These are phyloP conservation scores for Paraphoma sp. DNA, from an alignment of 2,329 filamentous ascomycete genomes.

Conservation along the genomic window DNA sequence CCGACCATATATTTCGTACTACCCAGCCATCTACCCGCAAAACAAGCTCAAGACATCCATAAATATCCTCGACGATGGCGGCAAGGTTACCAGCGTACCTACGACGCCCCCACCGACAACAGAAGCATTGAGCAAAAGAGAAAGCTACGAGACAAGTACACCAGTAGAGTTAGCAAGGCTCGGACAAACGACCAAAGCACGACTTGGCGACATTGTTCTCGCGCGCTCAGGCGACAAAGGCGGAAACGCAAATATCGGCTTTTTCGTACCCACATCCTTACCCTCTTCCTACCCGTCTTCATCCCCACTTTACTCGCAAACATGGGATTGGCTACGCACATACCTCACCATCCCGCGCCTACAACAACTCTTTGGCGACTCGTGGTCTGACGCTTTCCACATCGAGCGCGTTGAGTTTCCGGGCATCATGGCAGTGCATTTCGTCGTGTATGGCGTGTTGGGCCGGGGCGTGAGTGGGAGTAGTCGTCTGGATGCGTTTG, in stretches of 20 bases:
- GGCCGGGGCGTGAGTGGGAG: slow-evolving; percentile 56
- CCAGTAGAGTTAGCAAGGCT: slow-evolving; percentile 33
- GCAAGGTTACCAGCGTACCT: slow-evolving; percentile 9
- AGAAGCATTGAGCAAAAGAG: slow-evolving; percentile 23
- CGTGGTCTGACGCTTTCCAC: slow-evolving; percentile 28
- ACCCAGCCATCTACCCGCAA: slow-evolving; percentile 39
- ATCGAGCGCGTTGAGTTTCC: slow-evolving; percentile 43
- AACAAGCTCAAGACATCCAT: slow-evolving; percentile 33
- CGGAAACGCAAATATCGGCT: slow-evolving; percentile 44
- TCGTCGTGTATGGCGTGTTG: slow-evolving; percentile 48
- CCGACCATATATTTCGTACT: slow-evolving; percentile 40
- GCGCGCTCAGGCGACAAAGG: slow-evolving; percentile 52
- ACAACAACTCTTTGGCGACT: slow-evolving; percentile 34
- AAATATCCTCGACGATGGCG: slow-evolving; percentile 39
- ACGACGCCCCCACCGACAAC: slow-evolving; percentile 23
- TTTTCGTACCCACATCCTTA: slow-evolving; percentile 42
- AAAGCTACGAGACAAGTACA: slow-evolving; percentile 43
- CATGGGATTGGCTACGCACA: slow-evolving; percentile 42
- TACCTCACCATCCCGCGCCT: slow-evolving; percentile 35
- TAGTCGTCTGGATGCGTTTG: slow-evolving; percentile 56
- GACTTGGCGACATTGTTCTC: slow-evolving; percentile 53
- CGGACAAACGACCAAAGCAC: slow-evolving; percentile 25
- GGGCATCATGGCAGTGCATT: slow-evolving; percentile 41
- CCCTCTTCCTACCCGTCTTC: slow-evolving; percentile 31
- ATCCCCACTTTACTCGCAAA: slow-evolving; percentile 31